Percentiles rank a stretch among this genome's conserved stretches.
Conservation (phyloP, 768 basidiomycete genomes). For the Amanita subjunquillea region DNA sequence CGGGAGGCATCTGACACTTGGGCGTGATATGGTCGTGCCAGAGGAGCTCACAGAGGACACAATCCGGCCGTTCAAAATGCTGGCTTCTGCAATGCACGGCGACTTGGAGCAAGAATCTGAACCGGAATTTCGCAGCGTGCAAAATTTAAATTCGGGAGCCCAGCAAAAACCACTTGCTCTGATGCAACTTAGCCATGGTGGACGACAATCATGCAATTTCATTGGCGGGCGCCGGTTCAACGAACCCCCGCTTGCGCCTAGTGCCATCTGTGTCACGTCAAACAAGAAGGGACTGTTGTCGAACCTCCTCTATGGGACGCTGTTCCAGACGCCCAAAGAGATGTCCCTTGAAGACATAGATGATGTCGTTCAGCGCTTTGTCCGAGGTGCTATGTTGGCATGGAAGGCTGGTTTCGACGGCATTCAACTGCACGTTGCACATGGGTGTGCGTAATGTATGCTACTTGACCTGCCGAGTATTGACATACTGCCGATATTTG, state of each 20-base stretch:
- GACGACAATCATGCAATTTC: slow-evolving; percentile 73
- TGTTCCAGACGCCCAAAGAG: slow-evolving; percentile 54
- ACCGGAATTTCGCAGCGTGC: neutral
- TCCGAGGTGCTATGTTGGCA: slow-evolving; percentile 57
- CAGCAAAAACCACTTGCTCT: slow-evolving; percentile 39
- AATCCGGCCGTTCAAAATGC: slow-evolving; percentile 36
- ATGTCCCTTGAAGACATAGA: slow-evolving; percentile 57
- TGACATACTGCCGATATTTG: neutral
- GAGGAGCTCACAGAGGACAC: slow-evolving; percentile 26
- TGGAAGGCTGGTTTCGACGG: slow-evolving; percentile 73
- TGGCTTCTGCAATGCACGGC: slow-evolving; percentile 44
- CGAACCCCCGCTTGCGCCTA: slow-evolving; percentile 59
- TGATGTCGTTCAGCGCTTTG: slow-evolving; percentile 49
- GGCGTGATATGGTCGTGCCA: slow-evolving; percentile 63
- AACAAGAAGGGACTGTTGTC: slow-evolving; percentile 19
- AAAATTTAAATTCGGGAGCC: neutral
- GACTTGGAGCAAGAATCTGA: neutral
- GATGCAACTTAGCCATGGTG: slow-evolving; percentile 77
- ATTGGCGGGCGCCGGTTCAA: slow-evolving; percentile 59
- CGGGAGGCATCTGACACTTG: slow-evolving; percentile 51
- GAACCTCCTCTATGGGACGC: slow-evolving; percentile 27
- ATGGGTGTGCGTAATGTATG: slow-evolving; percentile 57
- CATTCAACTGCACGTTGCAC: slow-evolving; percentile 73
- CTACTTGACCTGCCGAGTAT: neutral
- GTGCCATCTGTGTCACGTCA: slow-evolving; percentile 41